A percentile compares a stretch with the other conserved stretches of the same genome.
These are phyloP conservation scores for Lipomyces anomalus DNA, from an alignment of 805 yeast genomes.

Conservation along the genomic window DNA sequence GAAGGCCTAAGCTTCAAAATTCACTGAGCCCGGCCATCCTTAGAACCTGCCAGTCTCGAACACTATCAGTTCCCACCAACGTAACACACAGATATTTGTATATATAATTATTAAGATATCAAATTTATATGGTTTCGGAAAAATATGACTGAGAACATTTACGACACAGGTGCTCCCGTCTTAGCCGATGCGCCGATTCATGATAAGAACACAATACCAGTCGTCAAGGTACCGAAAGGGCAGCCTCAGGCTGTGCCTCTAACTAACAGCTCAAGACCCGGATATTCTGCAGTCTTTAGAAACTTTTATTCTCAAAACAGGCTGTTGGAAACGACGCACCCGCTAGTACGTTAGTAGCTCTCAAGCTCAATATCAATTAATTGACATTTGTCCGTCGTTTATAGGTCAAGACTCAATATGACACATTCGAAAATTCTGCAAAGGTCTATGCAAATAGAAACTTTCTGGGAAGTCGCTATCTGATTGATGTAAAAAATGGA, in stretches of 20 bases:
- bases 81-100: no score
- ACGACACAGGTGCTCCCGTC: no score
- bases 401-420: constrained; percentile 37
- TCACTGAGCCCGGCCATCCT: no score
- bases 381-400: constrained; percentile 29
- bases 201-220: neutral
- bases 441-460: constrained; percentile 30
- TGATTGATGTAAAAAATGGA: constrained; percentile 34
- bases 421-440: constrained; percentile 33
- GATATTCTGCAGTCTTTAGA: constrained; percentile 51
- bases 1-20: no score
- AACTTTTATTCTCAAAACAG: constrained; percentile 36
- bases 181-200: no score
- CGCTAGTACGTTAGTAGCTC: constrained; percentile 23
- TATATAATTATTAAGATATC: no score
- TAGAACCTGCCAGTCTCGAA: no score
- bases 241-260: constrained; percentile 36
- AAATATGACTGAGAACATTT: no score
- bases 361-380: constrained; percentile 37
- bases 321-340: constrained; percentile 25
- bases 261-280: constrained; percentile 40
- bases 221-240: constrained; percentile 1
- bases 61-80: no score
- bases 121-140: no score
- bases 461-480: constrained; percentile 37